phyloP scores from a whole-genome alignment of 495 filamentous ascomycete species.

The Xylaria flabelliformis region DNA sequence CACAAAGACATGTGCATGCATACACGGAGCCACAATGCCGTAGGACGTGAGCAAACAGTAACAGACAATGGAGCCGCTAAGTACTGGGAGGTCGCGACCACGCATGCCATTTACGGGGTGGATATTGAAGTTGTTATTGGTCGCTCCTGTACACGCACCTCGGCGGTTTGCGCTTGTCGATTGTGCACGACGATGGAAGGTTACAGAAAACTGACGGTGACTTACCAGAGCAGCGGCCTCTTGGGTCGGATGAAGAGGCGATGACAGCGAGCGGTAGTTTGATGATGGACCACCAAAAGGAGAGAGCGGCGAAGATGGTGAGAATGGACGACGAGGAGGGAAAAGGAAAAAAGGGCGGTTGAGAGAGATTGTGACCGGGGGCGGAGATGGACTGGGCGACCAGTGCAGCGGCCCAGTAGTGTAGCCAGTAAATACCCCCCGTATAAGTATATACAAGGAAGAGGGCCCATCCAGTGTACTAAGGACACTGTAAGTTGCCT shows the following conservation, averaged over 20 bases:
- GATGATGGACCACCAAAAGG: constrained; percentile 40
- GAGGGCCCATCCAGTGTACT: neutral
- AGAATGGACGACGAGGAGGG: constrained; percentile 38
- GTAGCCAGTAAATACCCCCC: neutral
- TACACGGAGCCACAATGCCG: constrained; percentile 16
- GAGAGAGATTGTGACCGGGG: constrained; percentile 40
- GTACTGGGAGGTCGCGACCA: neutral
- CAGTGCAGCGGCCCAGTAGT: constrained; percentile 14
- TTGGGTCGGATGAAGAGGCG: constrained; percentile 30
- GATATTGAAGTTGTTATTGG: constrained; percentile 12
- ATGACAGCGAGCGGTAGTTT: constrained; percentile 30
- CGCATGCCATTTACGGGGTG: constrained; percentile 1
- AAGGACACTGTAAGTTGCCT: neutral
- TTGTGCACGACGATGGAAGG: neutral
- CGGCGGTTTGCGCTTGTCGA: constrained; percentile 15
- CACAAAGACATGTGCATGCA: constrained; percentile 17
- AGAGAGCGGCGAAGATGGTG: constrained; percentile 34
- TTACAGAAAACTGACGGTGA: constrained; percentile 27
- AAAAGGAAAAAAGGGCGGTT: constrained; percentile 38
- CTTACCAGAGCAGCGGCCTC: constrained; percentile 36
- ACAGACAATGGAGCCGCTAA: constrained; percentile 3
- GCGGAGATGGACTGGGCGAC: constrained; percentile 28
- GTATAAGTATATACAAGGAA: neutral
- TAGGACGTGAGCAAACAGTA: neutral
- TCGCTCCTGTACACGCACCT: neutral